Evolutionary conservation across 495 filamentous ascomycete species (phyloP), one percentile per base, ranked within the genome.

Genomic region (Talaromyces wortmannii): DNA sequence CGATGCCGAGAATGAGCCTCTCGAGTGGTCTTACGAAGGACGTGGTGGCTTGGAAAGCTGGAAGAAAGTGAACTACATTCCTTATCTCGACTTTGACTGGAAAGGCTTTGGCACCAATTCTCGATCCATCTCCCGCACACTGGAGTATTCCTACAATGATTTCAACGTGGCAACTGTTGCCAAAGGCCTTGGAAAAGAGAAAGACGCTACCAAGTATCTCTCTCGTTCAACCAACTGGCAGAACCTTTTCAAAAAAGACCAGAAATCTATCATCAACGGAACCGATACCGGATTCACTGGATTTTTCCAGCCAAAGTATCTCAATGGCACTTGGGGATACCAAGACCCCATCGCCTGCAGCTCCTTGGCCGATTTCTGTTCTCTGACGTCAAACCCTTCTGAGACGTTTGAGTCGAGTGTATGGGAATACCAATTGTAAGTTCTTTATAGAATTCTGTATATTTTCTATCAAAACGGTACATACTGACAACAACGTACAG

Each of bases 101-200:
- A 73, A 78, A 40, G 83, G 83, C 12, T 82, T 83, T 46, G 83
- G 83, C 4, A 81, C 81, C 12, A 77, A 85, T 69, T 85, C 84
- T 4, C 70, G 84, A 16, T 79, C 73, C 61, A 74, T 87, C 43
- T 83, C 79, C 3, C 71, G 83, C 8, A 86, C 83, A 0, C 69
- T 86, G 0, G 84, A 86, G 59, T 86, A 87, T 65, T 72, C 77
- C 23, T 86, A 86, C 57, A 81, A 86, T 61, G 84, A 87, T 65
- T 87, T 83, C 59, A 76, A 72, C 50, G 81, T 87, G 50, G 61
- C 81, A 2, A 73, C 81, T 50, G 76, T 85, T 55, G 79, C 74
- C 12, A 63, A 70, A 10, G 69, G 65, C 0, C 65, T 83, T 13
- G 75, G 72, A 7, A 76, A 78, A 40, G 56, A 45, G 10, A 79